Conservation (phyloP, 805 yeast species). For the Candida khao-thaluensis region DNA sequence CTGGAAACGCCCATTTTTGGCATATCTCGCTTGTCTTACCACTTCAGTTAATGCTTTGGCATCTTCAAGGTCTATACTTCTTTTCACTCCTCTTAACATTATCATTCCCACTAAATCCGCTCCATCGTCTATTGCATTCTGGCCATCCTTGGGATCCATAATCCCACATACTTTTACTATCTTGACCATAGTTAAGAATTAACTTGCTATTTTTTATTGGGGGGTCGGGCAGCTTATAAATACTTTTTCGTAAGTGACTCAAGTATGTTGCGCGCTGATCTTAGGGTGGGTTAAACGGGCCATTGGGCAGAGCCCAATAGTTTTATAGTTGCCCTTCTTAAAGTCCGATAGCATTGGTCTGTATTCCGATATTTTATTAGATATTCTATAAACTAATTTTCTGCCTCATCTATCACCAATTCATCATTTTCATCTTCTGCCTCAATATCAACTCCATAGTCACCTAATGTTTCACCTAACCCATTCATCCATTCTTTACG, state of each 20-base stretch:
- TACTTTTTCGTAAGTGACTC: background rate
- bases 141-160: slow-evolving; percentile 64
- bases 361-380: too few species aligned
- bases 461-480: slow-evolving; percentile 80
- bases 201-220: background rate
- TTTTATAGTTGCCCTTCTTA: too few species aligned
- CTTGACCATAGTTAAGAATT: slow-evolving; percentile 12
- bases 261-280: background rate
- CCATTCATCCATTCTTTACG: slow-evolving; percentile 66
- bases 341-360: too few species aligned
- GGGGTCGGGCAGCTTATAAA: slow-evolving; percentile 2
- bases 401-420: background rate
- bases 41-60: slow-evolving; percentile 29
- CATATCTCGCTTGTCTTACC: slow-evolving; percentile 25
- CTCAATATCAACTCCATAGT: slow-evolving; percentile 83
- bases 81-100: slow-evolving; percentile 74
- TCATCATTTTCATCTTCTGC: slow-evolving; percentile 42
- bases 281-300: too few species aligned
- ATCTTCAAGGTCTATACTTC: slow-evolving; percentile 54
- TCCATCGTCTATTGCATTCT: slow-evolving; percentile 64
- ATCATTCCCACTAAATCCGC: slow-evolving; percentile 84
- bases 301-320: too few species aligned
- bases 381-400: too few species aligned
- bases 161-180: slow-evolving; percentile 89
- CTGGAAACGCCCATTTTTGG: slow-evolving; percentile 17